phyloP scores from a whole-genome alignment of 1,284 basidiomycete genomes.

The Laetiporus sulphureus region DNA sequence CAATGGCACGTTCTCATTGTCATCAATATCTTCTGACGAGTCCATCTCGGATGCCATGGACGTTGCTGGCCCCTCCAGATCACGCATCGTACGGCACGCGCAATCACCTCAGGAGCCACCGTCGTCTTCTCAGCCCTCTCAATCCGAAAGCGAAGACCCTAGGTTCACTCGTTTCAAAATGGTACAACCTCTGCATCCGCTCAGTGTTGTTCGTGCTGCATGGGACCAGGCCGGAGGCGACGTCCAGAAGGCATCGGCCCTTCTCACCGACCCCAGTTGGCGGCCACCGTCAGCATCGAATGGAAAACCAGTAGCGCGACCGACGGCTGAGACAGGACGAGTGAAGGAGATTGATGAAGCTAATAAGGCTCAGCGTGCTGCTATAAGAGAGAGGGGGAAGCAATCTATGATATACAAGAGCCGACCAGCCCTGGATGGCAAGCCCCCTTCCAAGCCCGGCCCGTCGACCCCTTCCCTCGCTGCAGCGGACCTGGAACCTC shows the following conservation, averaged over 20 bases:
- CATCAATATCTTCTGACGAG: conserved; percentile 53
- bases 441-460: conserved; percentile 14
- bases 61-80: conserved; percentile 38
- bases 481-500: conserved; percentile 20
- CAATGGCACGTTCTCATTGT: conserved; percentile 32
- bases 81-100: conserved; percentile 51
- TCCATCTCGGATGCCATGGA: conserved; percentile 42
- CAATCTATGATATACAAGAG: conserved; percentile 74
- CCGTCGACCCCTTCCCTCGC: conserved; percentile 11
- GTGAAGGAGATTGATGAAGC: conserved; percentile 68
- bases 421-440: conserved; percentile 39
- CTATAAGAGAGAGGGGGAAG: conserved; percentile 64
- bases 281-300: conserved; percentile 25
- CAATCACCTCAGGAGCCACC: conserved; percentile 20
- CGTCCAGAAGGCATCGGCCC: conserved; percentile 45
- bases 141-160: conserved; percentile 13
- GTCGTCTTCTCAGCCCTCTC: conserved; percentile 10
- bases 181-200: conserved; percentile 45
- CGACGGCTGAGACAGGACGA: conserved; percentile 41
- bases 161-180: conserved; percentile 55
- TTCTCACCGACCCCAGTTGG: conserved; percentile 56
- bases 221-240: conserved; percentile 58
- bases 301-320: conserved; percentile 23
- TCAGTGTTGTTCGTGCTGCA: conserved; percentile 46
- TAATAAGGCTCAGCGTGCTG: conserved; percentile 51